Evolutionary conservation across 805 yeast species (phyloP).

Genomic region (Candida palmyrensis): DNA sequence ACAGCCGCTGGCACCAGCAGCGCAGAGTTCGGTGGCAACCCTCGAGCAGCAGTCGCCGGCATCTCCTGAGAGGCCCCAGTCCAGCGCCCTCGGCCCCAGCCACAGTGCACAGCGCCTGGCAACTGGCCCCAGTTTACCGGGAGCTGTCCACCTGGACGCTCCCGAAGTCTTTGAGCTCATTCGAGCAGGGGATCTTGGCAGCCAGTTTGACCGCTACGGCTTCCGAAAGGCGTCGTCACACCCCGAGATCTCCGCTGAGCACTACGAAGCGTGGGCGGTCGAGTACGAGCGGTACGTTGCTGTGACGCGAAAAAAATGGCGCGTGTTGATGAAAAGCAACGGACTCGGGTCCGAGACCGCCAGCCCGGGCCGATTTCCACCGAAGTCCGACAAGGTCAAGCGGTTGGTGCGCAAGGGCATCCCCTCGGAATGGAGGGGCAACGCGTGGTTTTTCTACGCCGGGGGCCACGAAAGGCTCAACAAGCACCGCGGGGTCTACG

Average conservation of each 20-base stretch:
- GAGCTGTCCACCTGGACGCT: no score
- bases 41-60: no score
- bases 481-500: slow-evolving; percentile 71
- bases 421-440: slow-evolving; percentile 96
- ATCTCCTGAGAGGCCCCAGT: no score
- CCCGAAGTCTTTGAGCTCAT: no score
- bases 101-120: no score
- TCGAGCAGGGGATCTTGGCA: no score
- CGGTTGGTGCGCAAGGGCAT: slow-evolving; percentile 85
- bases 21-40: no score
- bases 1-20: no score
- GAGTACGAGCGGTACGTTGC: slow-evolving; percentile 59
- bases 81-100: no score
- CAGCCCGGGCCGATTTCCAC: slow-evolving; percentile 64
- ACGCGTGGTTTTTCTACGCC: slow-evolving; percentile 95
- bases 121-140: no score
- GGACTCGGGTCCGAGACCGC: slow-evolving; percentile 44
- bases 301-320: slow-evolving; percentile 78
- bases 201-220: slow-evolving; percentile 75
- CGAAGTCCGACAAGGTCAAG: slow-evolving; percentile 71
- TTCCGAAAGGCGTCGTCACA: slow-evolving; percentile 63
- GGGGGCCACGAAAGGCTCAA: slow-evolving; percentile 72
- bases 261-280: slow-evolving; percentile 73
- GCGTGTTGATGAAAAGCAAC: slow-evolving; percentile 52
- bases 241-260: slow-evolving; percentile 39